phyloP scores from a whole-genome alignment of 306 rosid species.

The Rubus idaeus region DNA sequence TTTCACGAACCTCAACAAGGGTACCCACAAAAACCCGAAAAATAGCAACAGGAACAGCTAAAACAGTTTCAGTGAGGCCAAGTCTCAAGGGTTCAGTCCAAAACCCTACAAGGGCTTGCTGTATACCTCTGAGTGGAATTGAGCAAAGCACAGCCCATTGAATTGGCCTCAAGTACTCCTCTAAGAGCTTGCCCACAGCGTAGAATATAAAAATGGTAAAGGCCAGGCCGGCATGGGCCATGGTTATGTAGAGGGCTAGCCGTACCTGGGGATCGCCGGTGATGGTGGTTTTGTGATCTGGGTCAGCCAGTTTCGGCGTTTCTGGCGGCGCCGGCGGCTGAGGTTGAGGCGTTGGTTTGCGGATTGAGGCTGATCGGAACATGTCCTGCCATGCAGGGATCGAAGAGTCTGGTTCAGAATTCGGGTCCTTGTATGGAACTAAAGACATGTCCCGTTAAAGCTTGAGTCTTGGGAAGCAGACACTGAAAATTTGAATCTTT shows the following conservation, averaged over 20 bases:
- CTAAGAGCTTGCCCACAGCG: constrained; percentile 65
- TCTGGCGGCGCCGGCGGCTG: not conserved
- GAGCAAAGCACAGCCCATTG: constrained; percentile 94
- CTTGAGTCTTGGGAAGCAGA: not conserved
- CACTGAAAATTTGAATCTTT: not conserved
- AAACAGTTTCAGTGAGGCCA: constrained; percentile 84
- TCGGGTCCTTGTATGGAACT: constrained; percentile 65
- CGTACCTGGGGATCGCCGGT: constrained; percentile 89
- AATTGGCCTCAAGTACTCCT: constrained; percentile 75
- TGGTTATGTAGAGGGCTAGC: constrained; percentile 81
- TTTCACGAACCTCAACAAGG: constrained; percentile 71
- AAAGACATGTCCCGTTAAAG: constrained; percentile 45
- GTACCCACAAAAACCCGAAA: constrained; percentile 73
- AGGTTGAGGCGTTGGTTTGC: constrained; percentile 36
- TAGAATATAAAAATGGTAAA: constrained; percentile 69
- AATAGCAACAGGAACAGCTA: constrained; percentile 71
- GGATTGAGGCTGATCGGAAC: constrained; percentile 83
- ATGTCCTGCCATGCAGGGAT: constrained; percentile 91
- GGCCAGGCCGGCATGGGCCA: constrained; percentile 91
- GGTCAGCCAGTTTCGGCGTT: constrained; percentile 20
- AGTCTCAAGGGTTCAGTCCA: constrained; percentile 71
- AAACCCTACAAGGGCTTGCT: constrained; percentile 63
- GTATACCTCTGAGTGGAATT: constrained; percentile 80
- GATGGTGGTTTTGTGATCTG: constrained; percentile 39
- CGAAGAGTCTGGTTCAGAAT: constrained; percentile 32